phyloP scores from a whole-genome alignment of 768 basidiomycete genomes.

The Glaciozyma antarctica region DNA sequence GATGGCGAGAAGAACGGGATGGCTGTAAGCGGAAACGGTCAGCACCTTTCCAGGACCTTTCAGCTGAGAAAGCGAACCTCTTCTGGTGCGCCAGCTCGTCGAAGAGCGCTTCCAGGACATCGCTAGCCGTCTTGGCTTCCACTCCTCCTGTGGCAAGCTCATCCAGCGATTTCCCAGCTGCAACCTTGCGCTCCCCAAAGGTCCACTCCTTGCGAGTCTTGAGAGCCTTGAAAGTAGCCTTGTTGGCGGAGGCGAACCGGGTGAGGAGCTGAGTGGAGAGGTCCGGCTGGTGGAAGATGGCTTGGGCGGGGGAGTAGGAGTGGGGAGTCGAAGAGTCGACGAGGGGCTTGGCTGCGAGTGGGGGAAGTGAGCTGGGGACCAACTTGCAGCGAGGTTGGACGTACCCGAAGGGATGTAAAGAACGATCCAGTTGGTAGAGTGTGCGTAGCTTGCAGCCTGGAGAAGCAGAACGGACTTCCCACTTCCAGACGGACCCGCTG shows the following conservation, averaged over 20 bases:
- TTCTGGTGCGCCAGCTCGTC: constrained; percentile 24
- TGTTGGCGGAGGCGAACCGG: constrained; percentile 21
- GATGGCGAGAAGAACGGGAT: constrained; percentile 24
- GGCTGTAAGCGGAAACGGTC: not conserved
- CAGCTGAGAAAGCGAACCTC: not conserved
- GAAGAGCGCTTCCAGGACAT: constrained; percentile 24
- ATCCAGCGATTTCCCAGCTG: constrained; percentile 15
- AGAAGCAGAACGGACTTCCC: constrained; percentile 26
- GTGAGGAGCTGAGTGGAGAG: constrained; percentile 17
- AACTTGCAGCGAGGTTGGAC: too few species aligned
- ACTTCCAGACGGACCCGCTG: constrained; percentile 17
- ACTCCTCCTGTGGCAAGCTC: constrained; percentile 11
- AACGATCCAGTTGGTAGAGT: constrained; percentile 19
- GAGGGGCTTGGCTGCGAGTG: constrained; percentile 9
- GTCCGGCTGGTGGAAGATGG: constrained; percentile 27
- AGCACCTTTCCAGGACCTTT: too few species aligned
- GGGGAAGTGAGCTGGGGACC: not conserved
- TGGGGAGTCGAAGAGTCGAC: constrained; percentile 29
- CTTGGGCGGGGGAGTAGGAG: constrained; percentile 17
- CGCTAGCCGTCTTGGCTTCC: constrained; percentile 20
- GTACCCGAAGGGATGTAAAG: constrained; percentile 26
- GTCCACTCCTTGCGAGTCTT: constrained; percentile 17
- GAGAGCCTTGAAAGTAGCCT: constrained; percentile 18
- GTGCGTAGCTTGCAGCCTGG: constrained; percentile 25
- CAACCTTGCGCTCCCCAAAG: constrained; percentile 13